phyloP scores from a whole-genome alignment of 768 basidiomycete genomes.

The Amanita subjunquillea region DNA sequence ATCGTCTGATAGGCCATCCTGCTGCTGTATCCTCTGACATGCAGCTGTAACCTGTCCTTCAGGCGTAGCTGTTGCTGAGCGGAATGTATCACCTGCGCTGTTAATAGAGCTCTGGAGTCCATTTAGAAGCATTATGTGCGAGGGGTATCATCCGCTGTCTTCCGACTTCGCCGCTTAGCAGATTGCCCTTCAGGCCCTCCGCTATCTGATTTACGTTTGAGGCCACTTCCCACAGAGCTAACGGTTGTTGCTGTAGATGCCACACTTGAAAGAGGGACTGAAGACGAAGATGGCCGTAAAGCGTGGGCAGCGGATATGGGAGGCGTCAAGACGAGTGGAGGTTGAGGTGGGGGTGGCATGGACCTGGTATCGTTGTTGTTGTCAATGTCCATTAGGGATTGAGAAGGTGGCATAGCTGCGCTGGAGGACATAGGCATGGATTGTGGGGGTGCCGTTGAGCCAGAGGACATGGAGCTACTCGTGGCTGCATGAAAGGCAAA shows the following conservation, averaged over 20 bases:
- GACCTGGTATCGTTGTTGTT: too few relatives aligned
- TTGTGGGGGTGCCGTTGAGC: too few relatives aligned
- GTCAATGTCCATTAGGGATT: too few relatives aligned
- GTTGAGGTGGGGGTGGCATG: too few relatives aligned
- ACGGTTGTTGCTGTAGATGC: background rate
- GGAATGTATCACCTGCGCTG: background rate
- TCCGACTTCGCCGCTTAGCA: background rate
- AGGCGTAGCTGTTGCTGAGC: background rate
- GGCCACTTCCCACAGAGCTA: background rate
- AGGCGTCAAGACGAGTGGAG: too few relatives aligned
- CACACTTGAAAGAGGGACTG: too few relatives aligned
- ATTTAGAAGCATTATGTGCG: background rate
- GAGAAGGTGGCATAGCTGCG: too few relatives aligned
- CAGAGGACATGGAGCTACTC: too few relatives aligned
- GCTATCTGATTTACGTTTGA: background rate
- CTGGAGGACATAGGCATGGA: too few relatives aligned
- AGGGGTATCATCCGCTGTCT: background rate
- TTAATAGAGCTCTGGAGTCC: background rate
- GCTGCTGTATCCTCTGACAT: background rate
- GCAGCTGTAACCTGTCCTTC: background rate
- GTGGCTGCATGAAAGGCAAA: too few relatives aligned
- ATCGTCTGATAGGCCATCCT: background rate
- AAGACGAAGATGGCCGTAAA: too few relatives aligned
- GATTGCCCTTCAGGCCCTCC: background rate
- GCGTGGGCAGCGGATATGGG: too few relatives aligned